Percentiles rank a stretch among this genome's conserved stretches.
phyloP scores from a whole-genome alignment of 75 land plant species.

The Adiantum capillusveneris region DNA sequence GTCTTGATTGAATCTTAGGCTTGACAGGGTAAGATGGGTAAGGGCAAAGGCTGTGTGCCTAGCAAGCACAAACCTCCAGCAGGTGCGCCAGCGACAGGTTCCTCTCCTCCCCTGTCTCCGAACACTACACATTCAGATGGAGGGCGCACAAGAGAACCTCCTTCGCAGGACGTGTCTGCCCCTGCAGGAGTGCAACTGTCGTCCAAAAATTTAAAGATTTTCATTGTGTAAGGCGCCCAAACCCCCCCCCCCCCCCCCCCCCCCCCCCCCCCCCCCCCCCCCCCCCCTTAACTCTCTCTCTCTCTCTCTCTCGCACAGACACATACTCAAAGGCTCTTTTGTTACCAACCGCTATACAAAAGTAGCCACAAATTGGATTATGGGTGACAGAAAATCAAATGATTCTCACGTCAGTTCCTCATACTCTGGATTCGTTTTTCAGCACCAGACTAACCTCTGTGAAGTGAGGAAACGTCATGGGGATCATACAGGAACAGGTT shows the following conservation, averaged over 20 bases:
- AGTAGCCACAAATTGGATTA: too few species aligned
- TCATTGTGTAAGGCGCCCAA: constrained; percentile 37
- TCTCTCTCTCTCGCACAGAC: not conserved
- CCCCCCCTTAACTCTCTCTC: not conserved
- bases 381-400: too few species aligned
- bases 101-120: not conserved
- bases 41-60: constrained; percentile 76
- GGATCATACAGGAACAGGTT: too few species aligned
- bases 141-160: not conserved
- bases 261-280: not conserved
- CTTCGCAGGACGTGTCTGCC: constrained; percentile 6
- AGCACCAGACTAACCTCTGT: too few species aligned
- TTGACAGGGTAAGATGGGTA: constrained; percentile 41
- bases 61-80: constrained; percentile 38
- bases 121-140: not conserved
- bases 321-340: too few species aligned
- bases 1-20: too few species aligned
- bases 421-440: too few species aligned
- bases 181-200: constrained; percentile 1
- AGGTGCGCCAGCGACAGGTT: not conserved
- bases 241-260: not conserved
- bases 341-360: too few species aligned
- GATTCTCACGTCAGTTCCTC: too few species aligned
- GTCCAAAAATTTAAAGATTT: constrained; percentile 39
- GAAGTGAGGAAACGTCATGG: too few species aligned